Conservation (phyloP, 306 rosid genomes). For the Rosa chinensis region DNA sequence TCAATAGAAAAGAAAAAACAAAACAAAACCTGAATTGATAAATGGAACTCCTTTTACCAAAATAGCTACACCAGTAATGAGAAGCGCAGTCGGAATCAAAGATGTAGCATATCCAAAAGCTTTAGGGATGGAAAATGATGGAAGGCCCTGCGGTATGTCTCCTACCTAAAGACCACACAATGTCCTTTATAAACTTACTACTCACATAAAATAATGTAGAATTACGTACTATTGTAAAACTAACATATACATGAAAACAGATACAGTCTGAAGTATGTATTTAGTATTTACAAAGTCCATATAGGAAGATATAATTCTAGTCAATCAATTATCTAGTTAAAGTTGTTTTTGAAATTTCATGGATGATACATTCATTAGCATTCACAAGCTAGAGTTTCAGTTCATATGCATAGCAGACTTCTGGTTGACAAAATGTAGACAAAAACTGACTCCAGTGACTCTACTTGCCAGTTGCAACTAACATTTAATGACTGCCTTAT, state of each 20-base stretch:
- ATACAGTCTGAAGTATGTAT: background rate
- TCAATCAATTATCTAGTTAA: background rate
- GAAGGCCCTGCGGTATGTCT: conserved; percentile 93
- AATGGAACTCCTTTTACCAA: conserved; percentile 58
- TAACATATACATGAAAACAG: conserved; percentile 14
- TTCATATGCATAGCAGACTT: conserved; percentile 4
- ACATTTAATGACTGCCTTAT: background rate
- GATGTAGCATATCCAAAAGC: conserved; percentile 61
- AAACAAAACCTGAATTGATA: conserved; percentile 13
- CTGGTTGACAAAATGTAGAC: conserved; percentile 16
- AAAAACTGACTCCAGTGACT: background rate
- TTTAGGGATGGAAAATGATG: conserved; percentile 80
- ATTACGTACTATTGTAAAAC: conserved; percentile 16
- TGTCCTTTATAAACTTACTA: conserved; percentile 21
- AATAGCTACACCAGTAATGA: conserved; percentile 95
- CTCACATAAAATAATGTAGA: conserved; percentile 5
- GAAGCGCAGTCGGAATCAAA: conserved; percentile 89
- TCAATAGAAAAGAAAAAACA: conserved; percentile 3
- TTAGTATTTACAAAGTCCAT: background rate
- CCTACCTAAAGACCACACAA: conserved; percentile 68
- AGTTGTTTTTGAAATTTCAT: background rate
- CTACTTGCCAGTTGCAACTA: background rate
- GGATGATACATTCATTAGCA: conserved; percentile 5
- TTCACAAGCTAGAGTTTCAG: conserved; percentile 5
- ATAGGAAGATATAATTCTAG: background rate